These are phyloP conservation scores for Clonostachys sp. DNA, from an alignment of 2,329 filamentous ascomycete species.

Conservation along the genomic window DNA sequence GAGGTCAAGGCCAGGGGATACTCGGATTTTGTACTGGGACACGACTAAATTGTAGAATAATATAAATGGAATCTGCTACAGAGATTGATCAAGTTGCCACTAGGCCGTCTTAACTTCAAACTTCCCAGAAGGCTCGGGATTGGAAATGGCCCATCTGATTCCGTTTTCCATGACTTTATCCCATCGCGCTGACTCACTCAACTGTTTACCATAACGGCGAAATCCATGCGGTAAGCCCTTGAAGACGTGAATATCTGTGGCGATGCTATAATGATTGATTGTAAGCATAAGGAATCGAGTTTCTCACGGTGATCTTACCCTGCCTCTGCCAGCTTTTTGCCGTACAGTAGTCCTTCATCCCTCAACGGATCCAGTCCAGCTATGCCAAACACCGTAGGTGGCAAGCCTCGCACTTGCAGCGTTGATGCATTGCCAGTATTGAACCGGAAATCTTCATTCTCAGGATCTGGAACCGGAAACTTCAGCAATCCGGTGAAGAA, in stretches of 20 bases:
- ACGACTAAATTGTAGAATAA: too few species aligned
- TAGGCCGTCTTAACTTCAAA: too few species aligned
- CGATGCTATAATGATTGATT: slow-evolving; percentile 27
- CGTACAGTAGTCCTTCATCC: slow-evolving; percentile 44
- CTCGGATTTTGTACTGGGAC: too few species aligned
- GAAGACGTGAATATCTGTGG: slow-evolving; percentile 42
- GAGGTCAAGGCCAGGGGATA: too few species aligned
- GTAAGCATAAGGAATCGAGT: background rate
- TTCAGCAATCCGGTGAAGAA: too few species aligned
- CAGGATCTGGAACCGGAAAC: slow-evolving; percentile 12
- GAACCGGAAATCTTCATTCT: slow-evolving; percentile 14
- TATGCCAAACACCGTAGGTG: slow-evolving; percentile 36
- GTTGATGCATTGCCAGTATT: background rate
- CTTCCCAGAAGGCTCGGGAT: too few species aligned
- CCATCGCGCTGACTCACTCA: too few species aligned
- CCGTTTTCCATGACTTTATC: too few species aligned
- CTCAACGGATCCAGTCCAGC: slow-evolving; percentile 40
- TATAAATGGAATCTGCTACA: too few species aligned
- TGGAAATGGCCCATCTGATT: too few species aligned
- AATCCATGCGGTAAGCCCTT: slow-evolving; percentile 49
- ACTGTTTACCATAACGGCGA: slow-evolving; percentile 4
- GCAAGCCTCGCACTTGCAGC: slow-evolving; percentile 31
- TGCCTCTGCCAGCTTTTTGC: slow-evolving; percentile 32
- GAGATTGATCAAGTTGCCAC: too few species aligned
- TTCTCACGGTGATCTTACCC: slow-evolving; percentile 22